phyloP scores from a whole-genome alignment of 805 yeast genomes.

The Kluyveromyces wickerhamii region DNA sequence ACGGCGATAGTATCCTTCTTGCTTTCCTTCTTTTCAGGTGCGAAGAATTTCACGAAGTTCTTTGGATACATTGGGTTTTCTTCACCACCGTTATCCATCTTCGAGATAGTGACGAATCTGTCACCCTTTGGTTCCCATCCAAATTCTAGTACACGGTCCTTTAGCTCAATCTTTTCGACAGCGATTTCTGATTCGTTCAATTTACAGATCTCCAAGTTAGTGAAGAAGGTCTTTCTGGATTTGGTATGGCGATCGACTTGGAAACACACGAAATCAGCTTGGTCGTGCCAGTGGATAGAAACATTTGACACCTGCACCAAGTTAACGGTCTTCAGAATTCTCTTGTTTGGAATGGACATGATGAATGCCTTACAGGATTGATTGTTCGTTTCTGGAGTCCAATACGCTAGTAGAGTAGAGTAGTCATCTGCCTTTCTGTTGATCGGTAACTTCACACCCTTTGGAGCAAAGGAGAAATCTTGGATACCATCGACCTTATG shows the following conservation, averaged over 20 bases:
- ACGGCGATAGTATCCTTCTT: conserved; percentile 34
- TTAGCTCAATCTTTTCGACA: conserved; percentile 87
- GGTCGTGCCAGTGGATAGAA: conserved; percentile 88
- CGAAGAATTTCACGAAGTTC: conserved; percentile 71
- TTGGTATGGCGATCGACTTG: conserved; percentile 96
- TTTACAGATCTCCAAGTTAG: conserved; percentile 88
- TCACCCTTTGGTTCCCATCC: conserved; percentile 96
- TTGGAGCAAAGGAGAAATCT: conserved; percentile 94
- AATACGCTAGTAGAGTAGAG: conserved; percentile 72
- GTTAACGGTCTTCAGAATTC: conserved; percentile 82
- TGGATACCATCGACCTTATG: conserved; percentile 75
- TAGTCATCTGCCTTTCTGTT: conserved; percentile 44
- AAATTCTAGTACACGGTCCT: conserved; percentile 78
- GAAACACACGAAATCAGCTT: conserved; percentile 77
- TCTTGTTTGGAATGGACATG: conserved; percentile 78
- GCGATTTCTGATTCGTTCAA: conserved; percentile 85
- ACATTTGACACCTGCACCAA: conserved; percentile 91
- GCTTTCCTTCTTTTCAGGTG: conserved; percentile 53
- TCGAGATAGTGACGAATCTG: conserved; percentile 73
- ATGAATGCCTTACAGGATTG: conserved; percentile 93
- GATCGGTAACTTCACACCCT: conserved; percentile 61
- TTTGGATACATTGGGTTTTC: conserved; percentile 56
- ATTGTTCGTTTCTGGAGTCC: conserved; percentile 93
- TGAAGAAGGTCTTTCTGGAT: conserved; percentile 83
- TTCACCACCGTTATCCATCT: conserved; percentile 38